These are phyloP conservation scores for Beta macrorhiza DNA, from an alignment of 179 eudicot species.

Conservation along the genomic window DNA sequence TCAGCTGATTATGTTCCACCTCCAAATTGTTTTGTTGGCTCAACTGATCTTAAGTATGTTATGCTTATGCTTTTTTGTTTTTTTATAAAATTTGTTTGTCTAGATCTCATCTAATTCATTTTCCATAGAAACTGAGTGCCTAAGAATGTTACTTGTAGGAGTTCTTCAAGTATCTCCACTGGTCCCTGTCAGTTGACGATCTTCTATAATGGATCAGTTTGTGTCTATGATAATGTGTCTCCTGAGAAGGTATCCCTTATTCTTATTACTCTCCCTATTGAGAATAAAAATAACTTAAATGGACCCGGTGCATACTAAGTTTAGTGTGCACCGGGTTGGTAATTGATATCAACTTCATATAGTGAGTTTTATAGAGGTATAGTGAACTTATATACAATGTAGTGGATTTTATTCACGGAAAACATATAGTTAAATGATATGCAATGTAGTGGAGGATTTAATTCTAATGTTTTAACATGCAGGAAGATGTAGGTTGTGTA, in stretches of 20 bases:
- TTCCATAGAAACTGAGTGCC: neutral
- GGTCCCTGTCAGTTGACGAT: constrained; percentile 70
- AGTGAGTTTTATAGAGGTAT: no score
- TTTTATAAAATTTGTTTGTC: neutral
- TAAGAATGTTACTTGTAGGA: constrained; percentile 38
- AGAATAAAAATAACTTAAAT: no score
- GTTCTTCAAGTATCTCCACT: constrained; percentile 33
- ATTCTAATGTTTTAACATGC: no score
- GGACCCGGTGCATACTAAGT: no score
- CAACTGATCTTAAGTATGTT: constrained; percentile 60
- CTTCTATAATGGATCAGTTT: constrained; percentile 73
- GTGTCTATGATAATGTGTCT: constrained; percentile 67
- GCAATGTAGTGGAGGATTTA: no score
- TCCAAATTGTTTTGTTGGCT: constrained; percentile 46
- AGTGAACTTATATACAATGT: no score
- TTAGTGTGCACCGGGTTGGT: no score
- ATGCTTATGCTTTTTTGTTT: neutral
- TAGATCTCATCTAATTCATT: neutral
- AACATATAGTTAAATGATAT: no score
- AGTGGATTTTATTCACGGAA: no score
- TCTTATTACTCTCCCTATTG: neutral
- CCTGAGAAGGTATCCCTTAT: constrained; percentile 56
- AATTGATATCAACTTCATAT: no score
- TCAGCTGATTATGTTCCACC: constrained; percentile 26
- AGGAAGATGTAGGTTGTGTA: no score